These are phyloP conservation scores for Prunus armeniaca DNA, from an alignment of 306 rosid genomes.

Conservation along the genomic window DNA sequence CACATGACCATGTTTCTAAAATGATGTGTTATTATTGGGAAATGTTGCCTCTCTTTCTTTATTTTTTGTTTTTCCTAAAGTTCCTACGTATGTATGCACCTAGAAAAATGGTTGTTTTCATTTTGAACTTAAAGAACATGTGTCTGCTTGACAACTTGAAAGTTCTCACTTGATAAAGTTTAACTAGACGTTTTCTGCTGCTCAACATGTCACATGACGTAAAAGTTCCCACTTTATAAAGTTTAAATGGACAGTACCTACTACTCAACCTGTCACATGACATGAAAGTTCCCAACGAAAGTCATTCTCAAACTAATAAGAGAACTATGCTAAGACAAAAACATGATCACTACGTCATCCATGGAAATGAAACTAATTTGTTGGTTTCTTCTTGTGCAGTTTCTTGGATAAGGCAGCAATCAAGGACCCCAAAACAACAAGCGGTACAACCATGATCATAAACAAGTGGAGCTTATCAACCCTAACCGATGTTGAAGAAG, in stretches of 20 bases:
- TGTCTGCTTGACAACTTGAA: too few relatives aligned
- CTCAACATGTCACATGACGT: background rate
- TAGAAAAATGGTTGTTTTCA: too few relatives aligned
- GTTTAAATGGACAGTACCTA: too few relatives aligned
- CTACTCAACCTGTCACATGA: background rate
- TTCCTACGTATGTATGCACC: too few relatives aligned
- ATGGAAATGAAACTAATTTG: background rate
- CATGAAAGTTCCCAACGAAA: background rate
- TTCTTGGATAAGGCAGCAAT: slow-evolving; percentile 87
- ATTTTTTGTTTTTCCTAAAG: too few relatives aligned
- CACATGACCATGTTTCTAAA: background rate
- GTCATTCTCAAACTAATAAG: background rate
- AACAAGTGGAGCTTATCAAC: slow-evolving; percentile 65
- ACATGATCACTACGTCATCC: background rate
- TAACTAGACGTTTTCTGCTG: too few relatives aligned
- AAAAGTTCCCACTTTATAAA: too few relatives aligned
- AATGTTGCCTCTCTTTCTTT: background rate
- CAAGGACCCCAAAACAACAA: slow-evolving; percentile 13
- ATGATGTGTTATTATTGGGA: background rate
- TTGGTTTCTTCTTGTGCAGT: slow-evolving; percentile 29
- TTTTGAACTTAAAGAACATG: too few relatives aligned
- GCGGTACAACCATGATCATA: background rate
- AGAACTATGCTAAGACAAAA: too few relatives aligned
- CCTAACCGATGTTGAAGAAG: slow-evolving; percentile 83
- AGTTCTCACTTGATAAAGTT: too few relatives aligned